A percentile compares a stretch with the other conserved stretches of the same genome.
phyloP scores from a whole-genome alignment of 352 stramenopile species.

The Phytophthora chlamydospora region DNA sequence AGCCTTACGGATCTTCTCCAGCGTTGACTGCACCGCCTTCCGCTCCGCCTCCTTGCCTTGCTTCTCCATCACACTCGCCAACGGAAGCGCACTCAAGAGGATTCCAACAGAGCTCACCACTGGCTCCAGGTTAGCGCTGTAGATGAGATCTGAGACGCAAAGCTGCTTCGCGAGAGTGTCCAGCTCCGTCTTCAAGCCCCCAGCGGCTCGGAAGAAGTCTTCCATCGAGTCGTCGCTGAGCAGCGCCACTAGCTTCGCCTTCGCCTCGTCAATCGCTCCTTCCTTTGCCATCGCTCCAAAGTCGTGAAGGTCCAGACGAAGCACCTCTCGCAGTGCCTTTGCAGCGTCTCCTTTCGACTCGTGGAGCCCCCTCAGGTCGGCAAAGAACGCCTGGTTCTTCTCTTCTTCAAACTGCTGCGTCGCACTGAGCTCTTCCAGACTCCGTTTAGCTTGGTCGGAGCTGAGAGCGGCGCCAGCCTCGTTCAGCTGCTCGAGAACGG shows the following conservation, averaged over 20 bases:
- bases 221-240: constrained; percentile 63
- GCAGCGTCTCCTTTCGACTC: constrained; percentile 44
- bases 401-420: constrained; percentile 77
- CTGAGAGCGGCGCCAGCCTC: constrained; percentile 48
- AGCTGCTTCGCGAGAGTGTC: constrained; percentile 70
- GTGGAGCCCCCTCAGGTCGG: constrained; percentile 47
- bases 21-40: constrained; percentile 69
- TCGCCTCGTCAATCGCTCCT: constrained; percentile 48
- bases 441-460: constrained; percentile 39
- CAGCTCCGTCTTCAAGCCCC: constrained; percentile 80
- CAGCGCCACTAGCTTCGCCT: constrained; percentile 35
- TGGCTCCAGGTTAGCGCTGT: constrained; percentile 57
- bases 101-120: constrained; percentile 42
- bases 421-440: constrained; percentile 50
- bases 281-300: constrained; percentile 70
- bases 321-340: constrained; percentile 42
- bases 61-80: constrained; percentile 71
- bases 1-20: constrained; percentile 87
- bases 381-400: constrained; percentile 64
- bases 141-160: constrained; percentile 78
- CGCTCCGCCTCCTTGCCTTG: constrained; percentile 81
- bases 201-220: constrained; percentile 84
- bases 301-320: constrained; percentile 64
- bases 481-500: constrained; percentile 54
- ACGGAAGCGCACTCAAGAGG: constrained; percentile 67